Percentiles rank a stretch among this genome's conserved stretches.
Conservation (phyloP, 805 yeast genomes). For the Candida michaelii region DNA sequence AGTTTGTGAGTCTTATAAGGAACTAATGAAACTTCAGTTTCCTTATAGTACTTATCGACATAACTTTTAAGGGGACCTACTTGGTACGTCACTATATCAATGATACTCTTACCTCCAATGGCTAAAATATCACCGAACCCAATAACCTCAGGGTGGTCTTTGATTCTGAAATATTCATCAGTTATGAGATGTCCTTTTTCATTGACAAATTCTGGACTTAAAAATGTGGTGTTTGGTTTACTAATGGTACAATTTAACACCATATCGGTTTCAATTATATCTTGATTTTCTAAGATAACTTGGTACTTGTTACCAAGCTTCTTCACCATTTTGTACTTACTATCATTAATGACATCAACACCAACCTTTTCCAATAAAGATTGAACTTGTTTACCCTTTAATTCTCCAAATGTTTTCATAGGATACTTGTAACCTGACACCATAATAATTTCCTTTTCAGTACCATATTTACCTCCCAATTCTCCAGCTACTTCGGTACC, state of each 20-base stretch:
- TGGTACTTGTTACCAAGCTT: conserved; percentile 23
- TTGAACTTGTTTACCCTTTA: conserved; percentile 9
- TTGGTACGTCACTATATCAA: neutral
- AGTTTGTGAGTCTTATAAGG: neutral
- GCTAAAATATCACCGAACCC: conserved; percentile 39
- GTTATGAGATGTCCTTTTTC: conserved; percentile 27
- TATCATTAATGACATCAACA: conserved; percentile 23
- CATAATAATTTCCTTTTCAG: conserved; percentile 15
- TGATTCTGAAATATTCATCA: conserved; percentile 25
- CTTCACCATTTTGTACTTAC: conserved; percentile 15
- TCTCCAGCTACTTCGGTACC: conserved; percentile 42
- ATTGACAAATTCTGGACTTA: conserved; percentile 23
- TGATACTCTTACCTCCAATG: conserved; percentile 13
- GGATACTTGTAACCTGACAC: conserved; percentile 10
- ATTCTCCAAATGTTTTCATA: conserved; percentile 14
- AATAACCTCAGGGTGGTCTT: conserved; percentile 23
- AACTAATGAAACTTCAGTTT: neutral
- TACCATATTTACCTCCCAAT: conserved; percentile 19
- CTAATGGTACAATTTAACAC: conserved; percentile 8
- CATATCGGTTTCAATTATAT: neutral
- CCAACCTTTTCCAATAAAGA: conserved; percentile 17
- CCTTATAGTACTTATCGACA: neutral
- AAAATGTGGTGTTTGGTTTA: conserved; percentile 31
- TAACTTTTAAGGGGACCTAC: neutral
- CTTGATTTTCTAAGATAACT: conserved; percentile 24